Conservation (phyloP, 2,329 filamentous ascomycete genomes). For the Coniella lustricola region DNA sequence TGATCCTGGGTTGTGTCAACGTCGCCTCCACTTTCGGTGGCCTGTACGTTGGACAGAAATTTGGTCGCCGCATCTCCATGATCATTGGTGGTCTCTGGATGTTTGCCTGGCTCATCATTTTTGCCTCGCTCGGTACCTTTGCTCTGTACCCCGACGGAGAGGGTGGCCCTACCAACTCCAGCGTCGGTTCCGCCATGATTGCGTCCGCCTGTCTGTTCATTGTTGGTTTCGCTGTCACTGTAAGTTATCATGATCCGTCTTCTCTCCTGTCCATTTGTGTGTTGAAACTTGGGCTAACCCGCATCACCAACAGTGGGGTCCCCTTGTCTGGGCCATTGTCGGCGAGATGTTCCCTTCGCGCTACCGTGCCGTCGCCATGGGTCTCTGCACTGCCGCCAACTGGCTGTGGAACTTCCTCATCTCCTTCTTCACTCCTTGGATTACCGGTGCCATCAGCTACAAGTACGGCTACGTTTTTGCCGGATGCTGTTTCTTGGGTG, state of each 20-base stretch:
- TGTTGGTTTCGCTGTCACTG: slow-evolving; percentile 52
- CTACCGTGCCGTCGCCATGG: slow-evolving; percentile 16
- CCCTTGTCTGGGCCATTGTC: slow-evolving; percentile 61
- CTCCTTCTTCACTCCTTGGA: slow-evolving; percentile 63
- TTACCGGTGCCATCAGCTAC: slow-evolving; percentile 53
- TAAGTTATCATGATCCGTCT: too few species aligned
- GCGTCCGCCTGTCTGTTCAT: slow-evolving; percentile 70
- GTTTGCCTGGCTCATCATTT: slow-evolving; percentile 57
- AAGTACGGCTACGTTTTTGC: slow-evolving; percentile 60
- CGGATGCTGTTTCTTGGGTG: slow-evolving; percentile 50
- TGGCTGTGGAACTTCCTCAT: slow-evolving; percentile 58
- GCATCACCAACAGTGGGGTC: slow-evolving; percentile 51
- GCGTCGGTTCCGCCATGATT: slow-evolving; percentile 60
- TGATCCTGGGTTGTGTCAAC: slow-evolving; percentile 63
- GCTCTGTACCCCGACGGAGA: slow-evolving; percentile 24
- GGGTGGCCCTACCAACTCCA: slow-evolving; percentile 28
- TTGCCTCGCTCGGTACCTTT: slow-evolving; percentile 48
- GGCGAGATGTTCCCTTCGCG: slow-evolving; percentile 40
- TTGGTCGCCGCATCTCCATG: slow-evolving; percentile 61
- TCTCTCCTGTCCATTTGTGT: too few species aligned
- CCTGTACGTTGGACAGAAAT: slow-evolving; percentile 61
- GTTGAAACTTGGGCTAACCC: slow-evolving; percentile 5
- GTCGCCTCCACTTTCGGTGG: slow-evolving; percentile 60
- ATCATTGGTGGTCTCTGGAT: slow-evolving; percentile 63
- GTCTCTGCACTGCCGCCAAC: slow-evolving; percentile 36